Evolutionary conservation across 208 protist genomes (phyloP), one percentile per base, ranked within the genome.

Genomic region (Willaertia magna): DNA sequence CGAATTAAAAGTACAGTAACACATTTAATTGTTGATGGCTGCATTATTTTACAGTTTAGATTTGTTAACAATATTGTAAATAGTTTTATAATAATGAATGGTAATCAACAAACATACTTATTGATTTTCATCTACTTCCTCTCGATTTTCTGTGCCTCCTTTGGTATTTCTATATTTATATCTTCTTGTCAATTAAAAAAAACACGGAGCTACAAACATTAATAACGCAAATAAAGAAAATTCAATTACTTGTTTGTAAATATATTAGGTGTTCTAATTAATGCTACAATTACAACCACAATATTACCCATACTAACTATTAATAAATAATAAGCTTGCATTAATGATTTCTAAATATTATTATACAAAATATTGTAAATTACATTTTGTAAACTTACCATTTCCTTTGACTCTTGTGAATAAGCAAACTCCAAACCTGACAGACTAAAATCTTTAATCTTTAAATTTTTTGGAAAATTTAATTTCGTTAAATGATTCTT

Each of bases 181-280:
- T 26, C 40, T 79, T 20, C 43, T 83, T 11, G 88, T 76, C 20
- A 92, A 51, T 9, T 2, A 88, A 26, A 74, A 91, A 91, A 20
- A 93, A 48, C 4, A 86, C 2, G 12, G 74, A 78, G 16, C 89
- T 87, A 0, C 75, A 9, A 74, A 79, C 86, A 93, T 89, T 12
- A 91, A 22, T 4, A 74, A 59, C 2, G 89, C 87, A 87, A 90
- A 93, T 34, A 93, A 88, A 7, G 90, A 87, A 52, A 89, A 93
- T 83, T 88, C 86, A 30, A 82, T 26, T 12, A 59, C 67, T 67
- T 89, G 85, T 51, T 47, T 43, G 78, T 44, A 4, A 79, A 47
- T 49, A 16, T 12, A 4, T 49, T 49, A 22, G 22, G 12, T 34
- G 18, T 26, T 67, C n/a, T 26, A 1, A 55, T 42, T 22, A n/a